Evolutionary conservation across 2,329 filamentous ascomycete species (phyloP).

Genomic region (Capronia americana): DNA sequence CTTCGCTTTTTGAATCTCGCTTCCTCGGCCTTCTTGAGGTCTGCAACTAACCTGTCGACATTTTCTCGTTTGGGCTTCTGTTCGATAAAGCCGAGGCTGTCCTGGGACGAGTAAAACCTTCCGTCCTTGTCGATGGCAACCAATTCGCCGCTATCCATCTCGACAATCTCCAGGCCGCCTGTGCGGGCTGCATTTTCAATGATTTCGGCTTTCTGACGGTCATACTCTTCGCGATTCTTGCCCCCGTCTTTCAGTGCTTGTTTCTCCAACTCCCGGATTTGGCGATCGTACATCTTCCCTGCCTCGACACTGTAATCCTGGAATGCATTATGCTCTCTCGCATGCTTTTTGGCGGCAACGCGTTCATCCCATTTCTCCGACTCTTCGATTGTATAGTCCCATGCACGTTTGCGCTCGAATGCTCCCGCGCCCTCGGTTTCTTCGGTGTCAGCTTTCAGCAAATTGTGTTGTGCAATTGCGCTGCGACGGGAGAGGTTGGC

Average conservation of each 20-base stretch:
- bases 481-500: slow-evolving; percentile 82
- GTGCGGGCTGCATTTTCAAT: slow-evolving; percentile 82
- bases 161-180: slow-evolving; percentile 88
- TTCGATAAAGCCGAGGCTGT: slow-evolving; percentile 79
- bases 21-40: slow-evolving; percentile 88
- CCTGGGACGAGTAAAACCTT: slow-evolving; percentile 86
- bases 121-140: slow-evolving; percentile 93
- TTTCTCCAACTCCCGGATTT: slow-evolving; percentile 76
- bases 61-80: slow-evolving; percentile 87
- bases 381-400: slow-evolving; percentile 98
- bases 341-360: slow-evolving; percentile 80
- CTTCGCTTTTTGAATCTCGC: slow-evolving; percentile 82
- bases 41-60: slow-evolving; percentile 83
- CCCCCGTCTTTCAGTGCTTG: slow-evolving; percentile 43
- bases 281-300: slow-evolving; percentile 90
- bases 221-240: slow-evolving; percentile 76
- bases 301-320: slow-evolving; percentile 87
- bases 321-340: slow-evolving; percentile 86
- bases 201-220: slow-evolving; percentile 71
- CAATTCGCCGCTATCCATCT: slow-evolving; percentile 92
- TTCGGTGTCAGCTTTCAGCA: slow-evolving; percentile 89
- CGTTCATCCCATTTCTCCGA: slow-evolving; percentile 92
- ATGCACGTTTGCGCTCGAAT: slow-evolving; percentile 96
- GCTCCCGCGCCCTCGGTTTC: slow-evolving; percentile 68
- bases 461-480: slow-evolving; percentile 87